Percentiles rank a stretch among this genome's conserved stretches.
Conservation (phyloP, 2,329 filamentous ascomycete genomes). For the Colletotrichum liaoningense region DNA sequence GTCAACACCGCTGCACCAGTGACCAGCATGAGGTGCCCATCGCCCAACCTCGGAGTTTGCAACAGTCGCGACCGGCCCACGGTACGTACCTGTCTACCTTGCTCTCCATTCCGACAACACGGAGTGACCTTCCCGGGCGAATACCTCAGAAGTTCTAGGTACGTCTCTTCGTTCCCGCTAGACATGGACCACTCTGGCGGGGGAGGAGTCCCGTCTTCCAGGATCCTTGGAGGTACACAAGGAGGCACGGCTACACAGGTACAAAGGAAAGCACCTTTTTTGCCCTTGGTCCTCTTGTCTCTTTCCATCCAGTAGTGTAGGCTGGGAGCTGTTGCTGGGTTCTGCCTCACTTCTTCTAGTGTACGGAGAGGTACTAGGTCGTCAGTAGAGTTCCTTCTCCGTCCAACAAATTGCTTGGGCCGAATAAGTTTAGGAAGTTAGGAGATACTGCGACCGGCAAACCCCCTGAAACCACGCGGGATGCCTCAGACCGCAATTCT, state of each 20-base stretch:
- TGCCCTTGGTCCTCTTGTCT: not conserved
- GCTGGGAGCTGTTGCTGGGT: too few relatives aligned
- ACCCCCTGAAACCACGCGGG: conserved; percentile 24
- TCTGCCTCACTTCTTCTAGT: not conserved
- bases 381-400: not conserved
- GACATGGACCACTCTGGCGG: conserved; percentile 1
- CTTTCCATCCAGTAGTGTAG: too few relatives aligned
- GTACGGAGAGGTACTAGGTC: too few relatives aligned
- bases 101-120: not conserved
- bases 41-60: conserved; percentile 11
- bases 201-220: conserved; percentile 20
- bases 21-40: not conserved
- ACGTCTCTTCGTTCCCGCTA: conserved; percentile 13
- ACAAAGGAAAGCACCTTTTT: not conserved
- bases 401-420: not conserved
- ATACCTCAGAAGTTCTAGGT: not conserved
- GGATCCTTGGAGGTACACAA: not conserved
- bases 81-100: not conserved
- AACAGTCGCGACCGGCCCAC: not conserved
- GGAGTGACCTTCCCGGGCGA: not conserved
- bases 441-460: conserved; percentile 19
- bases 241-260: not conserved
- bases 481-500: conserved; percentile 36
- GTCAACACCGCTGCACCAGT: conserved; percentile 1
- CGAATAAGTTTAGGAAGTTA: conserved; percentile 13